Evolutionary conservation across 768 basidiomycete genomes (phyloP), one percentile per base, ranked within the genome.

Genomic region (Exidia glandulosa): DNA sequence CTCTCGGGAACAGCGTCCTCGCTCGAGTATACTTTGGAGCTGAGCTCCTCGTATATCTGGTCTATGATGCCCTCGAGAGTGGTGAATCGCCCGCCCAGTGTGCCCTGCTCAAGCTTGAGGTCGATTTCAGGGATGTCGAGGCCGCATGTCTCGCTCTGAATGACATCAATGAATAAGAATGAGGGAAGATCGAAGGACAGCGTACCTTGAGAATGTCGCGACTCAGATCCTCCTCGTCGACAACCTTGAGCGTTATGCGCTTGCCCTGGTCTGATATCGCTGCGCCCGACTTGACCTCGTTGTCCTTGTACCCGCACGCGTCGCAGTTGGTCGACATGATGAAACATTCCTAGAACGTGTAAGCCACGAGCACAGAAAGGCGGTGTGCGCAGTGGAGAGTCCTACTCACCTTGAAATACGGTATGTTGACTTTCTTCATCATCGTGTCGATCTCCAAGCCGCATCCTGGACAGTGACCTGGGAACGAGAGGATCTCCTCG

Each of bases 321-420:
- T 94, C 91, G 70, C 96, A 98, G 70, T 96, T 97, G 5, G 94
- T 94, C 27, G 95, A 95, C 94, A 97, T 97, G 73, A 98, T 95
- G 58, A 98, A 74, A 59, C 93, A 87, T 66, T 99, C 94, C 94
- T 96, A n/a, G n/a, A 63, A 6, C 33, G 7, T 29, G 56, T 13
- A 33, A 47, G n/a, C 48, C 23, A 45, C 10, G 32, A 16, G 3
- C 25, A 19, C 29, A 32, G 41, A 34, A 47, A 48, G 25, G 32
- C 5, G 55, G 33, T 2, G 7, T 16, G 47, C 54, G 32, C 29
- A 45, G 1, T 25, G 37, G 32, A 9, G 31, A 58, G 16, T 55
- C 29, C 25, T 29, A 62, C 77, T 56, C 56, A 86, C 94, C 81
- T 99, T 92, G 81, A 99, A 98, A 72, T 99, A 93, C 0, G 96